Percentiles rank a stretch among this genome's conserved stretches.
These are phyloP conservation scores for Phytophthora hybrid DNA, from an alignment of 352 stramenopile genomes.

Conservation along the genomic window DNA sequence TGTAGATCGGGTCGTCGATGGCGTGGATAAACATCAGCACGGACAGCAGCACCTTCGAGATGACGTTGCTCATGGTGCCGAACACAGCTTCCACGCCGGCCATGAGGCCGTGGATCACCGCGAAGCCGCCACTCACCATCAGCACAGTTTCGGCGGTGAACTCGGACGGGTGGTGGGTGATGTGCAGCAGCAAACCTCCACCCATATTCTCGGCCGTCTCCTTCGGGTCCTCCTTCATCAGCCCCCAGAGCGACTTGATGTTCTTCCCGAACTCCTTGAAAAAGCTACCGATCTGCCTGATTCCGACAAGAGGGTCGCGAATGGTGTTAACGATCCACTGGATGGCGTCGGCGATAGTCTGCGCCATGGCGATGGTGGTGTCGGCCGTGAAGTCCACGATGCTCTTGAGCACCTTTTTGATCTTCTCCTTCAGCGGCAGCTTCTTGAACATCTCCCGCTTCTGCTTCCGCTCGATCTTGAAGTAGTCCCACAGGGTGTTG, in stretches of 20 bases:
- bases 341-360: slow-evolving; percentile 17
- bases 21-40: slow-evolving; percentile 40
- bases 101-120: slow-evolving; percentile 34
- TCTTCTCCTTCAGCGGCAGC: not conserved
- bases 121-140: slow-evolving; percentile 24
- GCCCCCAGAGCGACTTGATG: slow-evolving; percentile 23
- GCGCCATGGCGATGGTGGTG: slow-evolving; percentile 8
- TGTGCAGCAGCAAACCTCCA: slow-evolving; percentile 33
- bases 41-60: slow-evolving; percentile 25
- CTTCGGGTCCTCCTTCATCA: slow-evolving; percentile 35
- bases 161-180: slow-evolving; percentile 34
- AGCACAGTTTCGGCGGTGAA: slow-evolving; percentile 38
- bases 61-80: slow-evolving; percentile 27
- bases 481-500: slow-evolving; percentile 35
- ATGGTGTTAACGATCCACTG: slow-evolving; percentile 29
- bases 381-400: slow-evolving; percentile 19
- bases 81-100: slow-evolving; percentile 25
- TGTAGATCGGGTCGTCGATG: slow-evolving; percentile 29
- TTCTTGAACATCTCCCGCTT: slow-evolving; percentile 27
- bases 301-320: slow-evolving; percentile 16
- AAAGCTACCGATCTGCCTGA: slow-evolving; percentile 12
- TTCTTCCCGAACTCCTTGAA: slow-evolving; percentile 30
- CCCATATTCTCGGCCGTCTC: not conserved
- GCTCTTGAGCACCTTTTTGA: slow-evolving; percentile 12
- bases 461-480: slow-evolving; percentile 28